Evolutionary conservation across 2,329 filamentous ascomycete genomes (phyloP), one percentile per base, ranked within the genome.

Genomic region (Tolypocladium album): DNA sequence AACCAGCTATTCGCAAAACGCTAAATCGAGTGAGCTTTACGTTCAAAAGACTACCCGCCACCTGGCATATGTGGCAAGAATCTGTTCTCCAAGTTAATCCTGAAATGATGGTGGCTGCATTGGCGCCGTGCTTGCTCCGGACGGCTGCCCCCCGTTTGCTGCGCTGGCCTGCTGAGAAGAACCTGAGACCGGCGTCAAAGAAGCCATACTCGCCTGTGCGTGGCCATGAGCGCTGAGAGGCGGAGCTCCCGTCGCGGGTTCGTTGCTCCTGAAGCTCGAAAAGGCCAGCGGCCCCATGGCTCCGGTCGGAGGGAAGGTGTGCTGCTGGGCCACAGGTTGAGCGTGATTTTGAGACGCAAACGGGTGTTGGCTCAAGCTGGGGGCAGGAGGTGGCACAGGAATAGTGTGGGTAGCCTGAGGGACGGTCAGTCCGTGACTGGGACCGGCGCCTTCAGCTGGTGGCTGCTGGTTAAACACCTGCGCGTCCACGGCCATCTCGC

Each of bases 401-500:
- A 71, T 69, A 24, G 61, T 47, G 59, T 69, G 69, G n/a, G 64
- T 56, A 47, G 63, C 57, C 24, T 59, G 55, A 24, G 59, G 39
- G 50, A 34, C 59, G 45, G 43, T 59, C 56, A 59, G 53, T 38
- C 36, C 55, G 42, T 61, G 38, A 20, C 13, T 31, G 34, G 43
- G 43, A 15, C 39, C 58, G 27, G 56, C 31, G 2, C 2, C 36
- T 22, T 12, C 50, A 55, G 31, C 13, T 5, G 59, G 45, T 20
- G 13, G 55, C 17, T 60, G 61, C 31, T 61, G 56, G 31, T 70
- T 69, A 24, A 69, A 70, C 8, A 60, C 63, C 55, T 72, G 68
- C 3, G 61, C 66, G 55, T 76, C 73, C 4, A 75, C 66, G 4
- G 68, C 67, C 73, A 75, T 75, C 34, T 76, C 75, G 61, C 65